phyloP scores from a whole-genome alignment of 2,329 filamentous ascomycete genomes.

The Verticillium nubilum region DNA sequence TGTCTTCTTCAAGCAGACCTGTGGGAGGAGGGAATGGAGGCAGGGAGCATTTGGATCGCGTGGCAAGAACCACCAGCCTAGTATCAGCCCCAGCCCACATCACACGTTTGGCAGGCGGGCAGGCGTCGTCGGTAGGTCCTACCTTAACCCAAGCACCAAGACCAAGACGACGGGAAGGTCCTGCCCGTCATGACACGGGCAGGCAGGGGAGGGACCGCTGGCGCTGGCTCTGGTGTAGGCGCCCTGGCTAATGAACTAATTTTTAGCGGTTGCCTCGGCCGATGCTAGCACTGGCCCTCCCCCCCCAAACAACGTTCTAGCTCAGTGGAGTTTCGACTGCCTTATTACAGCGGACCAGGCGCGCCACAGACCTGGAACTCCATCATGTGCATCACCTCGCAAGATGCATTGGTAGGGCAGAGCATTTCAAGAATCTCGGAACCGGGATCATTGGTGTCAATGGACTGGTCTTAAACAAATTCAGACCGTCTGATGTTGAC shows the following conservation, averaged over 20 bases:
- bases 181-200: neutral
- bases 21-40: neutral
- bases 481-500: too few relatives aligned
- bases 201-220: neutral
- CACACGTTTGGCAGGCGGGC: neutral
- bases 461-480: too few relatives aligned
- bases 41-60: neutral
- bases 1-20: neutral
- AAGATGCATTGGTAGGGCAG: too few relatives aligned
- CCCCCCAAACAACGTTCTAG: neutral
- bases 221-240: neutral
- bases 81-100: neutral
- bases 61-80: neutral
- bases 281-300: neutral
- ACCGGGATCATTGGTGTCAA: too few relatives aligned
- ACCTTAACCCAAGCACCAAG: neutral
- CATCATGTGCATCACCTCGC: neutral
- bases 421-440: too few relatives aligned
- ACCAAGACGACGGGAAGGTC: neutral
- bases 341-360: neutral
- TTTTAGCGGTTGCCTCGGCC: neutral
- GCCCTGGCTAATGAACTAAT: neutral
- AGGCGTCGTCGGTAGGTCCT: neutral
- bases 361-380: neutral
- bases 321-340: neutral